Base-by-base conservation (phyloP, 352 stramenopile genomes). In the Phytophthora nicotianae region DNA sequence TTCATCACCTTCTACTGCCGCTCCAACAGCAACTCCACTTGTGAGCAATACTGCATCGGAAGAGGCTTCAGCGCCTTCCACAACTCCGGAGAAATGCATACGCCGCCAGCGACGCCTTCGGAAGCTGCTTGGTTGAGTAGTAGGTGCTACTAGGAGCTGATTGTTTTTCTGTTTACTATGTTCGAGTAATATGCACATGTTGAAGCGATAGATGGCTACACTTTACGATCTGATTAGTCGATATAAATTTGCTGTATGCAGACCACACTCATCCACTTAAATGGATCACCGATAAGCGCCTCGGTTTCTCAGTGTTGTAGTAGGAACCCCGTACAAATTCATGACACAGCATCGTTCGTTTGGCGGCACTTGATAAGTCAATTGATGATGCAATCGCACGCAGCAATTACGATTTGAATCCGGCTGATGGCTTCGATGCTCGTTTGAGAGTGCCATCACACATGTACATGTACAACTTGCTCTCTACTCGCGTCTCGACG, bases 81-180 rank as follows among this genome's bases (percentile, higher is more conserved):
- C 13, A 21, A 16, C 4, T 7, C 27, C 50, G 8, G 50, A 58
- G 10, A 71, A 71, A 41, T 71, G 62, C 50, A 66, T 35, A 40
- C 58, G 57, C 9, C 62, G 50, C 8, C 62, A 66, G 29, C 56
- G 62, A 13, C 50, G 21, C 3, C 35, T 59, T 43, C 5, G 1
- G 6, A 49, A 40, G 24, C 29, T 11, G 7, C 2, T 32, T 11
- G 5, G 40, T 32, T 55, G 23, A 60, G 33, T 21, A 45, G 5
- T 8, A 13, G 5, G 27, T 3, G 1, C 27, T 2, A 7, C 8
- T 33, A 33, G 24, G 24, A n/a, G n/a, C n/a, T n/a, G n/a, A n/a
- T n/a, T n/a, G n/a, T n/a, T n/a, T n/a, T n/a, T n/a, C n/a, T n/a
- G n/a, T n/a, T n/a, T n/a, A n/a, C n/a, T n/a, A n/a, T n/a, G n/a